A percentile compares a stretch with the other conserved stretches of the same genome.
phyloP scores from a whole-genome alignment of 108 stramenopile species.

The Cyclotella choctawhatcheeana region DNA sequence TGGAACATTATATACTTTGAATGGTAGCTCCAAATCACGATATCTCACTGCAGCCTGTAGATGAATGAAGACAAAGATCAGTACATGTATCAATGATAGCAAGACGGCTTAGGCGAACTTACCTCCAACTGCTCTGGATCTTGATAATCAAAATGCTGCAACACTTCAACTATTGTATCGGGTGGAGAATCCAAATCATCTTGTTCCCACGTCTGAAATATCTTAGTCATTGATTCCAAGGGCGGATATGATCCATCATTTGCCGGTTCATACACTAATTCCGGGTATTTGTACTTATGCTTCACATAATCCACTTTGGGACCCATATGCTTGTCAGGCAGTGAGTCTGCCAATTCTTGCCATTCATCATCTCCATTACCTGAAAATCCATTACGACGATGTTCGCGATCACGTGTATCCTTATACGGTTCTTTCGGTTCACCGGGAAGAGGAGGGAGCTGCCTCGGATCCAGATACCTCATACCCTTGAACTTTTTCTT shows the following conservation, averaged over 20 bases:
- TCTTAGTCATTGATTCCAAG: constrained; percentile 54
- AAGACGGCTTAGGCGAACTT: neutral
- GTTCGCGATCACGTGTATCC: constrained; percentile 12
- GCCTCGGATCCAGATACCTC: constrained; percentile 51
- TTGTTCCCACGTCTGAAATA: constrained; percentile 81
- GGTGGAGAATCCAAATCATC: constrained; percentile 74
- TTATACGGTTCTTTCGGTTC: constrained; percentile 21
- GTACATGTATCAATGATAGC: neutral
- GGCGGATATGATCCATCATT: constrained; percentile 68
- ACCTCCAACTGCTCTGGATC: constrained; percentile 59
- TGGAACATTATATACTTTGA: constrained; percentile 85
- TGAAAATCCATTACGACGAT: constrained; percentile 20
- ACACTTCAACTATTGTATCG: constrained; percentile 54
- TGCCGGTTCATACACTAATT: constrained; percentile 55
- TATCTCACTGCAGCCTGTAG: constrained; percentile 64
- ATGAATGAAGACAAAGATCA: neutral
- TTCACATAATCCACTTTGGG: constrained; percentile 73
- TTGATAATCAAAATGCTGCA: constrained; percentile 83
- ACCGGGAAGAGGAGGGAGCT: constrained; percentile 43
- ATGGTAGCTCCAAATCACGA: constrained; percentile 81
- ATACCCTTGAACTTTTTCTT: constrained; percentile 16
- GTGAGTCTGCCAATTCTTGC: constrained; percentile 10
- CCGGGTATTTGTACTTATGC: constrained; percentile 69
- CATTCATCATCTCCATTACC: constrained; percentile 51
- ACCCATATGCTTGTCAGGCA: constrained; percentile 13